Base-by-base conservation (phyloP, 129 eudicot genomes). In the Cynara cardunculus region DNA sequence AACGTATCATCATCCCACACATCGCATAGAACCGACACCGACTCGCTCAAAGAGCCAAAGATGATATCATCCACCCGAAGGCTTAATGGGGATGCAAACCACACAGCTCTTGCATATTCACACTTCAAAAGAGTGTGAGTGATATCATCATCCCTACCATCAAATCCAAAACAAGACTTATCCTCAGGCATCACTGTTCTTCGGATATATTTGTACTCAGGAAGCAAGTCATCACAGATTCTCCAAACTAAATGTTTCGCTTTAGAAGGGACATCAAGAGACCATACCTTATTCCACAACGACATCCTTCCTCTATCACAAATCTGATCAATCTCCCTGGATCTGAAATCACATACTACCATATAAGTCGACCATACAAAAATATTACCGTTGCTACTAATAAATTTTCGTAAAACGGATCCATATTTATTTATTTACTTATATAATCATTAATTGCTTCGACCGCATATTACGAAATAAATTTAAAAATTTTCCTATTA, bases 161-260 rank as follows among this genome's bases (percentile, higher is more conserved):
- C 81, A 22, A 7, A 35, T 35, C 27, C n/a, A 24, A 64, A 65
- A 77, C 72, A 77, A 25, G 49, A 18, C 16, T 64, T 7, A 12
- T 64, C 64, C 0, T 0, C 10, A 24, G 34, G 18, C 35, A 24
- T 10, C 28, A 3, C 3, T 5, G 10, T 16, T 64, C 19, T 24
- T 32, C 11, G 26, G 4, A 77, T 77, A 0, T 2, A 21, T 8
- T 5, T 65, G 26, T 37, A 32, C 16, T 35, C n/a, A 5, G 65
- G 73, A 77, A 77, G 62, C 3, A 65, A 65, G 62, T 77, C 73
- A 6, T 64, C 18, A 25, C 64, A 64, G 9, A 77, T 25, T 24
- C 73, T 77, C 81, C 81, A 77, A 34, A 77, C 13, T 25, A 37
- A 37, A 76, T 76, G 72, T 64, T 76, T 76, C 2, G 62, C 81